Percentiles rank a stretch among this genome's conserved stretches.
Conservation (phyloP, 495 filamentous ascomycete genomes). For the Tuber indicum region DNA sequence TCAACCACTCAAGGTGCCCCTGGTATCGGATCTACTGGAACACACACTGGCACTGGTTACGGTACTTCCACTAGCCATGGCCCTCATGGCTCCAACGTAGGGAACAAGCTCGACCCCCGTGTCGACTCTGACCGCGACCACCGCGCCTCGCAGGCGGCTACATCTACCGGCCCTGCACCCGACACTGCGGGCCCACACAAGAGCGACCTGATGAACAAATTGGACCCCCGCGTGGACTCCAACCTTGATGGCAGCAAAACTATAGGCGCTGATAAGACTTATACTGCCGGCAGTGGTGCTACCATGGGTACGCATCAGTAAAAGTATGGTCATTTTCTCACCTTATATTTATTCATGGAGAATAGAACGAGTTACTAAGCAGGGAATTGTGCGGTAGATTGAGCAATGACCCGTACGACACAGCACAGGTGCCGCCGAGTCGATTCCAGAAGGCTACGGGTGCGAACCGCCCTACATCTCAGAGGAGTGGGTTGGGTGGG, state of each 20-base stretch:
- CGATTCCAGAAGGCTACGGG: constrained; percentile 10
- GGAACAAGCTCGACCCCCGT: constrained; percentile 52
- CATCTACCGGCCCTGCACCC: constrained; percentile 32
- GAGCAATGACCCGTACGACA: constrained; percentile 15
- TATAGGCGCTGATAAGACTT: constrained; percentile 32
- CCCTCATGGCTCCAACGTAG: constrained; percentile 43
- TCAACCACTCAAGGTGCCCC: constrained; percentile 40
- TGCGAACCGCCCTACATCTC: neutral
- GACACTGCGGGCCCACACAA: constrained; percentile 47
- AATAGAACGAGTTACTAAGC: too few species aligned
- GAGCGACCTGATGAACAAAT: constrained; percentile 49
- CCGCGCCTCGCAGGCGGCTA: constrained; percentile 30
- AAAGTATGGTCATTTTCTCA: neutral
- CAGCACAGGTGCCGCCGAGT: constrained; percentile 32
- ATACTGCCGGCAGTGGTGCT: neutral
- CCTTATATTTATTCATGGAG: too few species aligned
- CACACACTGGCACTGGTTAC: constrained; percentile 36
- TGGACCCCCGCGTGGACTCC: constrained; percentile 47
- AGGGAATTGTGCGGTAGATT: neutral
- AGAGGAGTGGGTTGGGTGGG: neutral
- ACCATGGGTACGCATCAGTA: neutral
- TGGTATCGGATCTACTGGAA: neutral
- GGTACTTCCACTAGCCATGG: constrained; percentile 42
- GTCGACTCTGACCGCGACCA: constrained; percentile 35
- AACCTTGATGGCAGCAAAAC: constrained; percentile 47